Evolutionary conservation across 2,329 filamentous ascomycete genomes (phyloP).

Genomic region (Cryphonectria carpinicola): DNA sequence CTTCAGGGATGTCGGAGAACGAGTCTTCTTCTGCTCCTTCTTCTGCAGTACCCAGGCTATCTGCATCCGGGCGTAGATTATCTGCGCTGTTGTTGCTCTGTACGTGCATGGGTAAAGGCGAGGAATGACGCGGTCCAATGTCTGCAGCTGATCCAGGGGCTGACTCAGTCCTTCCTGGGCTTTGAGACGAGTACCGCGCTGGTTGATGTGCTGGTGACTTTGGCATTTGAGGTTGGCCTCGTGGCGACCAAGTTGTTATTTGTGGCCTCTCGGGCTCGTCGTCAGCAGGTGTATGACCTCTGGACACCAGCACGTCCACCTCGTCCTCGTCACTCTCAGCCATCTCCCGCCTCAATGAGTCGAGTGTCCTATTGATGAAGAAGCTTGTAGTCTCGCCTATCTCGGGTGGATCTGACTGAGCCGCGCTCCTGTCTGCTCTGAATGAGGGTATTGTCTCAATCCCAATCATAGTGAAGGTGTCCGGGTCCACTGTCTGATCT

Average conservation of each 20-base stretch:
- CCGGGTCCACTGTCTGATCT: conserved; percentile 41
- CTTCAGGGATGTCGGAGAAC: conserved; percentile 60
- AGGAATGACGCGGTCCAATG: neutral
- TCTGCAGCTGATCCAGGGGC: conserved; percentile 2
- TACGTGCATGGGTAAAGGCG: neutral
- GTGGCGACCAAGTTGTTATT: neutral
- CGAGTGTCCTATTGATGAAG: conserved; percentile 60
- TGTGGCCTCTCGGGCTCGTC: neutral
- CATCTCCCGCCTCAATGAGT: conserved; percentile 49
- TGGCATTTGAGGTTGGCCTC: neutral
- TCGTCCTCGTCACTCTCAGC: conserved; percentile 33
- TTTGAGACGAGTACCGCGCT: neutral
- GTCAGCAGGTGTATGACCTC: conserved; percentile 19
- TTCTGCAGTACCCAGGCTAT: conserved; percentile 48
- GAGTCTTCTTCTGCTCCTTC: conserved; percentile 63
- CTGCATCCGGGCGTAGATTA: conserved; percentile 14
- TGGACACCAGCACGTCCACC: conserved; percentile 23
- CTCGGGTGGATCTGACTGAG: conserved; percentile 44
- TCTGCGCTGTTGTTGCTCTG: neutral
- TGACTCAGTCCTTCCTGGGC: neutral
- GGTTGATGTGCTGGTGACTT: conserved; percentile 6
- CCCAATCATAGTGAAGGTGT: conserved; percentile 65
- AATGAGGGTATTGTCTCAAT: conserved; percentile 58
- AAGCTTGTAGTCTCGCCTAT: conserved; percentile 60
- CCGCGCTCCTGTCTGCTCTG: conserved; percentile 45